These are phyloP conservation scores for Volutella citrinella DNA, from an alignment of 2,329 filamentous ascomycete genomes.

Conservation along the genomic window DNA sequence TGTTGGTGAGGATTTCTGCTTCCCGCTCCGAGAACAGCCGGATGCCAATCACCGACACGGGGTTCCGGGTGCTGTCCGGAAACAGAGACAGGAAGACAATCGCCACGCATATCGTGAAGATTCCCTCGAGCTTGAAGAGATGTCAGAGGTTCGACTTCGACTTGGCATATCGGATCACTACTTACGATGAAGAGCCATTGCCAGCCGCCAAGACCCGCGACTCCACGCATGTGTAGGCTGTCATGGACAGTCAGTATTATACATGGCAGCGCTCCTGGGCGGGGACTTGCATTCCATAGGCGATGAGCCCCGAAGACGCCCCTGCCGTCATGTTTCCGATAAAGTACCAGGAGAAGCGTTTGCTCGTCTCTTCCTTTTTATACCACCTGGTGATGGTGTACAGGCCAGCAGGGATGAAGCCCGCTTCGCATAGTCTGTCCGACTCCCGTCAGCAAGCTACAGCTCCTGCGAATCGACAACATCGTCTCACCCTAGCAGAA, in stretches of 20 bases:
- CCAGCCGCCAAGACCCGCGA: conserved; percentile 21
- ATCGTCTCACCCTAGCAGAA: conserved; percentile 24
- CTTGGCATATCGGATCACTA: no score
- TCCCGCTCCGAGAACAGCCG: conserved; percentile 34
- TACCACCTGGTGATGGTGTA: conserved; percentile 49
- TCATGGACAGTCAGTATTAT: neutral
- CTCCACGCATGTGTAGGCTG: conserved; percentile 22
- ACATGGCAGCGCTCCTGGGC: no score
- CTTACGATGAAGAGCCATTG: conserved; percentile 23
- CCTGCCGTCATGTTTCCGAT: conserved; percentile 42
- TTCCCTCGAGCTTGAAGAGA: conserved; percentile 35
- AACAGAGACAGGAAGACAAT: conserved; percentile 15
- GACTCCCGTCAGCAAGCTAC: neutral
- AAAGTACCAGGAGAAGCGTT: conserved; percentile 43
- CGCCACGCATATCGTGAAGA: conserved; percentile 31
- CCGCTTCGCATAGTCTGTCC: conserved; percentile 29
- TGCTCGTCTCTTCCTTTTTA: conserved; percentile 42
- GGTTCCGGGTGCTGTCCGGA: conserved; percentile 21
- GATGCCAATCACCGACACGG: conserved; percentile 27
- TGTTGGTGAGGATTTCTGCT: conserved; percentile 29
- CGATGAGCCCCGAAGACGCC: conserved; percentile 25
- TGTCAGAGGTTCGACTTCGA: no score
- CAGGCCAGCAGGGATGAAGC: conserved; percentile 34
- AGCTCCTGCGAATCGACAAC: neutral
- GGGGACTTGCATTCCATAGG: conserved; percentile 32